Evolutionary conservation across 345 rosid species (phyloP).

Genomic region (Gossypium raimondii): DNA sequence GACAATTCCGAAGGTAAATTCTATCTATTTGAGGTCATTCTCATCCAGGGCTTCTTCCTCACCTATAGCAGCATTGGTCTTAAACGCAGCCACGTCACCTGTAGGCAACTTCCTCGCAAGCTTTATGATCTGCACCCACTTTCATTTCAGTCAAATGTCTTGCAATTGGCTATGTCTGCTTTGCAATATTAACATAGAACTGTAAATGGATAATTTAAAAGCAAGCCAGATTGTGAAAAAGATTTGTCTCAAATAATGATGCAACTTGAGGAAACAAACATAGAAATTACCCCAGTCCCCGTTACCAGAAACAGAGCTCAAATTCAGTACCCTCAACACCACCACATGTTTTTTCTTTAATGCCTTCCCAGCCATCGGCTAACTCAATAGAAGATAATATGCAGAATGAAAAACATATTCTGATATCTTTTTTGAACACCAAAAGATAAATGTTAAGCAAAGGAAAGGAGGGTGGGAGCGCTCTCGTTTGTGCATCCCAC

Average conservation of each 20-base stretch:
- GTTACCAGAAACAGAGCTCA: no score
- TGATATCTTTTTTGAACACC: background rate
- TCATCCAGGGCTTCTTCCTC: slow-evolving; percentile 63
- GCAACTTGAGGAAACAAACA: background rate
- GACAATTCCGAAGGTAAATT: slow-evolving; percentile 42
- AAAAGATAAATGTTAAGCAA: background rate
- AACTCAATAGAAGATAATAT: no score
- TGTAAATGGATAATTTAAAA: no score
- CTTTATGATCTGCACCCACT: slow-evolving; percentile 59
- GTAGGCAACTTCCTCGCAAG: slow-evolving; percentile 90
- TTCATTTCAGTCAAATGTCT: background rate
- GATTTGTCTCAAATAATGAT: background rate
- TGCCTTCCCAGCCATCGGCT: background rate
- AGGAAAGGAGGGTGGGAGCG: background rate
- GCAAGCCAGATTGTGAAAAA: background rate
- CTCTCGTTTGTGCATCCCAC: background rate
- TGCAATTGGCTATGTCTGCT: no score
- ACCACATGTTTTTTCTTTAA: background rate
- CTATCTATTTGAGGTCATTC: slow-evolving; percentile 28
- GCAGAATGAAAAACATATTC: background rate
- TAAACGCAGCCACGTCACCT: slow-evolving; percentile 63
- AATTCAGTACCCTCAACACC: background rate
- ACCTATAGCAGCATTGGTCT: slow-evolving; percentile 32
- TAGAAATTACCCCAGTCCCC: background rate
- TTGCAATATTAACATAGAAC: no score